Percentiles rank a stretch among this genome's conserved stretches.
These are phyloP conservation scores for Basidiobolus meristosporus DNA, from an alignment of 371 early-diverging fungal species.

Conservation along the genomic window DNA sequence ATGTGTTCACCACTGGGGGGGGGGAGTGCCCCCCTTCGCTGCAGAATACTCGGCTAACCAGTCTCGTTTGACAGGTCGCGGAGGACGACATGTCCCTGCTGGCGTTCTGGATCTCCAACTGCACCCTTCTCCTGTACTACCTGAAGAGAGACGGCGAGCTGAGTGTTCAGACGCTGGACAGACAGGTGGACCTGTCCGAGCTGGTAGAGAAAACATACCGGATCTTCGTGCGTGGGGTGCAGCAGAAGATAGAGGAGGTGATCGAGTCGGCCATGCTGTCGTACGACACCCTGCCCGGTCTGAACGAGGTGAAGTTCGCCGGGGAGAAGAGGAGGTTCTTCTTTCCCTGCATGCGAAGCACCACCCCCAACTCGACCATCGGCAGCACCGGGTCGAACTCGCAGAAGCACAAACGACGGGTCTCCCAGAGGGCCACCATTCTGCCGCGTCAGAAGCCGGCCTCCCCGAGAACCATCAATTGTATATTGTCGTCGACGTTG, in stretches of 20 bases:
- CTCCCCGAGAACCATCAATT: conserved; percentile 36
- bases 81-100: conserved; percentile 21
- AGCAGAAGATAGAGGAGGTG: conserved; percentile 28
- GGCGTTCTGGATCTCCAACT: conserved; percentile 70
- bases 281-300: conserved; percentile 38
- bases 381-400: too few relatives aligned
- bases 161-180: conserved; percentile 21
- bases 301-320: conserved; percentile 41
- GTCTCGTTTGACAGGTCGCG: conserved; percentile 6
- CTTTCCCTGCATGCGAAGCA: too few relatives aligned
- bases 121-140: conserved; percentile 48
- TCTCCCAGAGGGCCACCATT: too few relatives aligned
- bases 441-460: conserved; percentile 1
- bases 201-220: conserved; percentile 42
- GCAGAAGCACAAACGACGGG: too few relatives aligned
- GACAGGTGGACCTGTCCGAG: conserved; percentile 40
- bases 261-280: conserved; percentile 49
- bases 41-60: conserved; percentile 2
- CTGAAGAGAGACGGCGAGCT: conserved; percentile 59
- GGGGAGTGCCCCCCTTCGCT: too few relatives aligned
- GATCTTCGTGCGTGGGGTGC: conserved; percentile 27
- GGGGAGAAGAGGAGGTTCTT: conserved; percentile 26
- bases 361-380: too few relatives aligned
- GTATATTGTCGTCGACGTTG: conserved; percentile 33
- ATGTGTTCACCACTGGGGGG: conserved; percentile 38